Evolutionary conservation across 257 asterid species (phyloP), one percentile per base, ranked within the genome.

Genomic region (Galeopsis tetrahit): DNA sequence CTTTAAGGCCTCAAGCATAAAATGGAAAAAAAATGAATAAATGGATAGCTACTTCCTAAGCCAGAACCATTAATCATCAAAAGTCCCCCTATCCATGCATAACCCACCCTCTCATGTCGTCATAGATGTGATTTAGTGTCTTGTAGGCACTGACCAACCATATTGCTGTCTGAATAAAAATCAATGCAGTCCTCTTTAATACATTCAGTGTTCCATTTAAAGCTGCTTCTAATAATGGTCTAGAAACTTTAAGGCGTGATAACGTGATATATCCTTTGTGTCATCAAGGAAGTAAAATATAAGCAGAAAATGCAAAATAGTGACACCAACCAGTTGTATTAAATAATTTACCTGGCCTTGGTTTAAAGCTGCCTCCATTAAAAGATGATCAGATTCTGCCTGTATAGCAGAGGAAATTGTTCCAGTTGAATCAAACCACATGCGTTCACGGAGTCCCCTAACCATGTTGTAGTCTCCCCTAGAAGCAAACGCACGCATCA

Each of bases 301-400:
- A 7, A 31, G 5, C 62, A 53, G 33, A 8, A 6, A 57, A 62
- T 28, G 56, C 43, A 68, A 56, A 70, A 34, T 6, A 63, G 62
- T 44, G 70, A 74, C 56, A 66, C 35, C 58, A 39, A 42, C 55
- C 32, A 48, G 60, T 74, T 56, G 10, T 49, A 35, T 34, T 40
- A 58, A 68, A 48, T 52, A 13, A 71, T 44, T 66, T 56, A 87
- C 92, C 92, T 78, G 92, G 75, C 90, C 92, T 65, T 82, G 77
- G 73, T 85, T 86, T 76, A 88, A 77, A 73, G 95, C 95, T 86
- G 87, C 95, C 76, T 88, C 95, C 90, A 88, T 84, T 66, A 88
- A 73, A 35, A 88, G 95, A 72, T 86, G 81, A 78, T 88, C 95
- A 74, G 88, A 78, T 77, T 88, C 95, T 74, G 83, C 75, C 72